Conservation (phyloP, 768 basidiomycete species). For the Dictyophora rubrovolvata region DNA sequence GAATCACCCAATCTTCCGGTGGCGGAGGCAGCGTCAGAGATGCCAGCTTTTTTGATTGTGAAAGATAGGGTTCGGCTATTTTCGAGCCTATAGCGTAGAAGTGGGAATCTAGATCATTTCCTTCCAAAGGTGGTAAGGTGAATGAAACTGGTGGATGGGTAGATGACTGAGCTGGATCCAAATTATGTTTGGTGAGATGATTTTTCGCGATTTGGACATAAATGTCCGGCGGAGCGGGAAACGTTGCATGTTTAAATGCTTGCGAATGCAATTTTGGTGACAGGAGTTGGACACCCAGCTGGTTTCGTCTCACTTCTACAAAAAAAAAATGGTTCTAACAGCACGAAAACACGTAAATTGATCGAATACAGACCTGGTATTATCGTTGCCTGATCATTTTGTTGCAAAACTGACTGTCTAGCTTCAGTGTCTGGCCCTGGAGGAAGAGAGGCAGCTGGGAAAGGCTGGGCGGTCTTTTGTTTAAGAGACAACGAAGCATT, state of each 20-base stretch:
- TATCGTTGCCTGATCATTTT: not conserved
- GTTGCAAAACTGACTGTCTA: not conserved
- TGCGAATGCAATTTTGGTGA: conserved; percentile 73
- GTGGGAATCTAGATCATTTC: conserved; percentile 74
- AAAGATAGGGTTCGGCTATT: conserved; percentile 68
- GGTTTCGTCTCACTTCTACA: conserved; percentile 57
- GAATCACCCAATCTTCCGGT: conserved; percentile 43
- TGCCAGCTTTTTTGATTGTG: conserved; percentile 53
- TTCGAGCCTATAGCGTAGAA: conserved; percentile 70
- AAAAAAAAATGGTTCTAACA: not conserved
- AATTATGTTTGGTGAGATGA: conserved; percentile 73
- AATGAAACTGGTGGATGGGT: conserved; percentile 71
- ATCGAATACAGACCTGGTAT: not conserved
- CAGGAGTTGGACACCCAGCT: conserved; percentile 88
- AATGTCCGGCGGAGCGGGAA: conserved; percentile 47
- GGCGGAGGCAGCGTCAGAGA: conserved; percentile 45
- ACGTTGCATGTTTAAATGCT: conserved; percentile 62
- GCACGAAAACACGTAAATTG: not conserved
- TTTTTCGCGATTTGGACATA: conserved; percentile 68
- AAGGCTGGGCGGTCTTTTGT: not conserved
- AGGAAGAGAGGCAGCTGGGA: not conserved
- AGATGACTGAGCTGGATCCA: conserved; percentile 72
- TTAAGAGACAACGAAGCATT: not conserved
- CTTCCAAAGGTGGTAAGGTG: conserved; percentile 77
- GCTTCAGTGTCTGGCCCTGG: not conserved